Evolutionary conservation across 2,329 filamentous ascomycete species (phyloP), one percentile per base, ranked within the genome.

Genomic region (Leptosphaerulina australis): DNA sequence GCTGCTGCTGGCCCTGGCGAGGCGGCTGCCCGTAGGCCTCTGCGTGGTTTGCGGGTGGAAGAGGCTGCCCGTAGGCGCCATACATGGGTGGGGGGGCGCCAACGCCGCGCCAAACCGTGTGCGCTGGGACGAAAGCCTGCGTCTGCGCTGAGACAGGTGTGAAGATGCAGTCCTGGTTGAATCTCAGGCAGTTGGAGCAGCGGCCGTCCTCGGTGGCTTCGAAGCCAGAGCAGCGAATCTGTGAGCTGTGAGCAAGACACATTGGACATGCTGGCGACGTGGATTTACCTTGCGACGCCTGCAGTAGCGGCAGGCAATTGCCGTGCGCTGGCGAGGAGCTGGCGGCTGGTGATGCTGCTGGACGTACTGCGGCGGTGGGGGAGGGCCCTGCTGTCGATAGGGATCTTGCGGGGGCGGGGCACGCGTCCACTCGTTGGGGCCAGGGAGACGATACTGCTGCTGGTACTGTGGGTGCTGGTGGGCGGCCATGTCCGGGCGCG

Each of bases 141-240:
- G 86, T 84, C 73, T 89, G 86, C 9, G 86, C 87, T 3, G 85
- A 88, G 18, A 90, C 87, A 2, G 87, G 87, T 1, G 86, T 89
- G 72, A 90, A 90, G 72, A 90, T 84, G 74, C 87, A 90, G 68
- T 88, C 86, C 72, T 90, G 87, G 58, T 87, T 86, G 74, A 90
- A 90, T 37, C 87, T 80, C 57, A 85, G 79, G 68, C 87, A 90
- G 70, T 90, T 90, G 64, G 80, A 83, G 77, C 87, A 90, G 53
- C 86, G 83, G 52, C 87, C 87, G 70, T 89, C 85, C 29, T 86
- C 83, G 29, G 85, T 88, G 48, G 81, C 83, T 64, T 89, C 87
- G 68, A 89, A 90, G 21, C 87, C 87, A 3, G 87, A 89, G 77
- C 87, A 90, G 52, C 87, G 85, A 70, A 90, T 89, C 87, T 90